Percentiles rank a stretch among this genome's conserved stretches.
Evolutionary conservation across 2,329 filamentous ascomycete genomes (phyloP).

Genomic region (Xylariaceae sp.): DNA sequence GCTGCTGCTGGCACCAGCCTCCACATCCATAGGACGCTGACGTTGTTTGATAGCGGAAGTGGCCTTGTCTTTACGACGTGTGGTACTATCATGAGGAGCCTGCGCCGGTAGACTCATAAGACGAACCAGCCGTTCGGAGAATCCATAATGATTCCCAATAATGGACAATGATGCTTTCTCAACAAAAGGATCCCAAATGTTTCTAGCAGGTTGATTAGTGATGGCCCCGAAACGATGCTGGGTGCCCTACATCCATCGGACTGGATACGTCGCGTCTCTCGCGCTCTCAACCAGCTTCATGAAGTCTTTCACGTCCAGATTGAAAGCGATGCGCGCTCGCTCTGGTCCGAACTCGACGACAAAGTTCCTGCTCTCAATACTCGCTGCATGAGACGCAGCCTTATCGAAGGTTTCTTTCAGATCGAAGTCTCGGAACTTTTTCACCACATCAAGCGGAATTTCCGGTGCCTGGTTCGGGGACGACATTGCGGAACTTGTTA

Average conservation of each 20-base stretch:
- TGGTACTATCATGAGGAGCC: slow-evolving; percentile 2
- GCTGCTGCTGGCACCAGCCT: slow-evolving; percentile 17
- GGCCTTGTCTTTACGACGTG: slow-evolving; percentile 13
- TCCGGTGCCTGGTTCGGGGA: background rate
- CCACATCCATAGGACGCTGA: slow-evolving; percentile 17
- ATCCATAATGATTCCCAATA: slow-evolving; percentile 60
- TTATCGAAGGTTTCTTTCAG: slow-evolving; percentile 40
- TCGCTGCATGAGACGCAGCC: slow-evolving; percentile 39
- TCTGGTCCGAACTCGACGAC: slow-evolving; percentile 61
- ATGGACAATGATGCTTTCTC: slow-evolving; percentile 52
- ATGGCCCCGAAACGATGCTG: background rate
- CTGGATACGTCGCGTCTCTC: slow-evolving; percentile 37
- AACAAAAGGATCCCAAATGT: slow-evolving; percentile 64
- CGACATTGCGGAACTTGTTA: slow-evolving; percentile 1
- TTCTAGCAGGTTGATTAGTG: slow-evolving; percentile 38
- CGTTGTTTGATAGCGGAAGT: slow-evolving; percentile 8
- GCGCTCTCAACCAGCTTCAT: slow-evolving; percentile 32
- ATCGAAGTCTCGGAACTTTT: slow-evolving; percentile 52
- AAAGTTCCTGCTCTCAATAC: slow-evolving; percentile 51
- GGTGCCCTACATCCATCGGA: slow-evolving; percentile 66
- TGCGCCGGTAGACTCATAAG: slow-evolving; percentile 45
- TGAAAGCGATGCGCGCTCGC: slow-evolving; percentile 51
- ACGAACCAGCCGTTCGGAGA: slow-evolving; percentile 62
- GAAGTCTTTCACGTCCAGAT: slow-evolving; percentile 45
- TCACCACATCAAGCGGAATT: background rate